These are phyloP conservation scores for Pelargonium fulgidum DNA, from an alignment of 441 rosid genomes.

Conservation along the genomic window DNA sequence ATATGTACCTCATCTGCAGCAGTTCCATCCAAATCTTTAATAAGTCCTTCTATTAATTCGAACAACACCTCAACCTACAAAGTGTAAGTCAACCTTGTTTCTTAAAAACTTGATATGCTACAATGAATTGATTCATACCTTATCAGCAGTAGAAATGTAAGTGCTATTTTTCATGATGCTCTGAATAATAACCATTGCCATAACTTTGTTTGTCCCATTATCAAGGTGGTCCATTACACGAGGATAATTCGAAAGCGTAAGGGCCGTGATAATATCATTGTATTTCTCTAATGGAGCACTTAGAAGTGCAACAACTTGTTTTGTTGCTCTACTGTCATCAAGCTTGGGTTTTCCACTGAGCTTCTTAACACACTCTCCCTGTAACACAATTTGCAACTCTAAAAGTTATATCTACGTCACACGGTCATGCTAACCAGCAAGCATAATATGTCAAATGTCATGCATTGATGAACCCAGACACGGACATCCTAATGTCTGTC, in stretches of 20 bases:
- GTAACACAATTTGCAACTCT: constrained; percentile 6
- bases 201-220: constrained; percentile 52
- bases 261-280: constrained; percentile 50
- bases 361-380: constrained; percentile 56
- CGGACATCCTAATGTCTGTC: constrained; percentile 3
- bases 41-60: constrained; percentile 59
- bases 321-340: constrained; percentile 50
- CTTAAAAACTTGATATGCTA: constrained; percentile 11
- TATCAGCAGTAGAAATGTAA: constrained; percentile 49
- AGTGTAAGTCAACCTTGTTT: constrained; percentile 15
- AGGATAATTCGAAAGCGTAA: constrained; percentile 62
- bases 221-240: constrained; percentile 64
- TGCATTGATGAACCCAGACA: background rate
- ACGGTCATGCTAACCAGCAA: constrained; percentile 10
- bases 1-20: constrained; percentile 43
- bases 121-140: constrained; percentile 33
- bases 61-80: constrained; percentile 63
- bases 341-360: constrained; percentile 47
- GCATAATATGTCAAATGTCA: constrained; percentile 5
- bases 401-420: constrained; percentile 8
- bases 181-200: constrained; percentile 69
- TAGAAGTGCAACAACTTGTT: constrained; percentile 60
- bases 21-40: constrained; percentile 52
- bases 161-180: constrained; percentile 60
- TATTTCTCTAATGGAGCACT: constrained; percentile 70